Percentiles rank a stretch among this genome's conserved stretches.
These are phyloP conservation scores for Cryptococcus jaspeensis DNA, from an alignment of 1,284 basidiomycete species.

Conservation along the genomic window DNA sequence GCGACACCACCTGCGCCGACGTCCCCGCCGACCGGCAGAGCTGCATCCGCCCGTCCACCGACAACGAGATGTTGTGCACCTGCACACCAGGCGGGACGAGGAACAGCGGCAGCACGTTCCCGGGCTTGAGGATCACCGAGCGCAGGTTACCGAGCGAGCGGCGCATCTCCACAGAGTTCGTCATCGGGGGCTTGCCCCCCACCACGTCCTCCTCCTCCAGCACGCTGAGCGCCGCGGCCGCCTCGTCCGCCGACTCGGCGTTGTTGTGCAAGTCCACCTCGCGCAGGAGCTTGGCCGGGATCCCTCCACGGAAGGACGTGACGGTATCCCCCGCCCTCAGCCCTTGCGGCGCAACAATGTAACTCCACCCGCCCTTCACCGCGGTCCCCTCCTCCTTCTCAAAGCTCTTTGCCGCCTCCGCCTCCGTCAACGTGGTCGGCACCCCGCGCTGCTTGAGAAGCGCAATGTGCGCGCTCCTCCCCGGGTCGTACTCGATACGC, in stretches of 20 bases:
- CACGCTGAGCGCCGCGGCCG: slow-evolving; percentile 15
- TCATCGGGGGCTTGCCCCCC: slow-evolving; percentile 8
- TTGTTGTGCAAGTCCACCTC: slow-evolving; percentile 54
- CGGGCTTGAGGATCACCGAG: slow-evolving; percentile 79
- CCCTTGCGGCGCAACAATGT: slow-evolving; percentile 89
- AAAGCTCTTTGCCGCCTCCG: slow-evolving; percentile 29
- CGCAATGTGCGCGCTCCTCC: slow-evolving; percentile 90
- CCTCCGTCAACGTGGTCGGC: slow-evolving; percentile 39
- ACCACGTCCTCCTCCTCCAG: neutral
- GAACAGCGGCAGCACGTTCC: slow-evolving; percentile 88
- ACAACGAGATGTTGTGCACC: slow-evolving; percentile 81
- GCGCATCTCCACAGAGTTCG: slow-evolving; percentile 24
- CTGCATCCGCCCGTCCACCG: slow-evolving; percentile 71
- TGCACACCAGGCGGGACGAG: slow-evolving; percentile 90
- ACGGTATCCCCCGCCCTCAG: slow-evolving; percentile 85
- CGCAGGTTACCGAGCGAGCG: slow-evolving; percentile 80
- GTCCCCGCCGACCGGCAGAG: slow-evolving; percentile 89
- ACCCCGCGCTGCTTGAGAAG: slow-evolving; percentile 57
- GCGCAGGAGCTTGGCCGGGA: slow-evolving; percentile 71
- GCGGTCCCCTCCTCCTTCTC: slow-evolving; percentile 26
- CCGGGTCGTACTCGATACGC: slow-evolving; percentile 95
- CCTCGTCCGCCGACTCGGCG: slow-evolving; percentile 31
- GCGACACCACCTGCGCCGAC: slow-evolving; percentile 75
- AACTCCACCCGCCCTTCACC: slow-evolving; percentile 58
- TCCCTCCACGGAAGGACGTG: slow-evolving; percentile 79